Conservation (phyloP, 148 eudicot species). For the Amaranthus hypochondriacus region DNA sequence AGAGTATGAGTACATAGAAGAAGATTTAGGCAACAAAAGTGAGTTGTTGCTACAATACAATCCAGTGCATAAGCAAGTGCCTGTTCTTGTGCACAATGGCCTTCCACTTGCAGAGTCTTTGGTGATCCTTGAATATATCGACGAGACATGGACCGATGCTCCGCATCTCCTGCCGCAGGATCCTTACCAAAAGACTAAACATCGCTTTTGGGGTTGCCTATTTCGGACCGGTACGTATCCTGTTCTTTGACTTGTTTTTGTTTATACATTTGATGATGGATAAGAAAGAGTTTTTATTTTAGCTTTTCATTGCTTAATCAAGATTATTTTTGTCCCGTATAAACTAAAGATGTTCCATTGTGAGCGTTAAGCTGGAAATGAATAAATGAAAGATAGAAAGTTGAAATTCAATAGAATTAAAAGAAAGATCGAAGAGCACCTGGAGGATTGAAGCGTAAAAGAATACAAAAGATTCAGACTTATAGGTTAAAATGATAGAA, state of each 20-base stretch:
- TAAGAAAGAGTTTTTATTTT: too few relatives aligned
- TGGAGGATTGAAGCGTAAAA: too few relatives aligned
- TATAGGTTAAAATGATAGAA: too few relatives aligned
- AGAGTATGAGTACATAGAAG: conserved; percentile 32
- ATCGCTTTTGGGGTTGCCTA: conserved; percentile 48
- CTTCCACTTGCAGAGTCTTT: conserved; percentile 34
- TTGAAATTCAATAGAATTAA: too few relatives aligned
- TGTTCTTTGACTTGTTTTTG: background rate
- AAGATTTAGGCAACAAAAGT: conserved; percentile 31
- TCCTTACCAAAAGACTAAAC: conserved; percentile 41
- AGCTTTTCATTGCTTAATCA: too few relatives aligned
- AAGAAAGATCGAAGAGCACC: too few relatives aligned
- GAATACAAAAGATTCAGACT: too few relatives aligned
- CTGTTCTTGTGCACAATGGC: conserved; percentile 34
- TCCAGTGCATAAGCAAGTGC: conserved; percentile 35
- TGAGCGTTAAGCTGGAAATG: too few relatives aligned
- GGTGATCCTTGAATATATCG: conserved; percentile 52
- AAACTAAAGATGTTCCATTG: too few relatives aligned
- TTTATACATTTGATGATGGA: too few relatives aligned
- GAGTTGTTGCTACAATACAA: conserved; percentile 26
- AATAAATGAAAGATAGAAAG: too few relatives aligned
- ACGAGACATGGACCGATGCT: conserved; percentile 36
- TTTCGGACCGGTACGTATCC: conserved; percentile 14
- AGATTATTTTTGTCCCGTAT: too few relatives aligned
- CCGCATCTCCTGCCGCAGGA: conserved; percentile 46